Percentiles rank a stretch among this genome's conserved stretches.
These are phyloP conservation scores for Tetracladium marchalianum DNA, from an alignment of 495 filamentous ascomycete genomes.

Conservation along the genomic window DNA sequence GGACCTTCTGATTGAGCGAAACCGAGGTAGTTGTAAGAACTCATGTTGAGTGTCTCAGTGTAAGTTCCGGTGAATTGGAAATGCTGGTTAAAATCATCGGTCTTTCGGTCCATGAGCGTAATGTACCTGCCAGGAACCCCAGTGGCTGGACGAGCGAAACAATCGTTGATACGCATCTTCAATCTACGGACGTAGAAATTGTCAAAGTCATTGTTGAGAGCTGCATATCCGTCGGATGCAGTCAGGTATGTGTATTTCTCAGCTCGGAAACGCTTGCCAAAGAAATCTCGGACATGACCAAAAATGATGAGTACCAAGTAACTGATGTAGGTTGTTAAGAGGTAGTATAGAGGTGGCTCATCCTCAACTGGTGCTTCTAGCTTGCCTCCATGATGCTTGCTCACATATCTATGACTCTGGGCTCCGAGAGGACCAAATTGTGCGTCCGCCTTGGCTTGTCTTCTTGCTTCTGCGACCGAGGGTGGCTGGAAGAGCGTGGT, in stretches of 20 bases:
- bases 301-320: constrained; percentile 94
- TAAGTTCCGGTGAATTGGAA: constrained; percentile 82
- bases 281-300: constrained; percentile 93
- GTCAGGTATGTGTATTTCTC: constrained; percentile 77
- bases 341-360: constrained; percentile 92
- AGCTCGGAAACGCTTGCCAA: constrained; percentile 84
- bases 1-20: constrained; percentile 97
- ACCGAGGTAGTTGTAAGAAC: constrained; percentile 97
- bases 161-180: constrained; percentile 92
- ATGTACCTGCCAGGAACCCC: constrained; percentile 93
- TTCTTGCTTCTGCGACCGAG: constrained; percentile 71
- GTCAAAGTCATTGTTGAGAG: constrained; percentile 97
- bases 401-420: constrained; percentile 74
- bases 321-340: constrained; percentile 94
- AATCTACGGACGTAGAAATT: constrained; percentile 92
- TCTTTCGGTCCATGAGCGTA: constrained; percentile 78
- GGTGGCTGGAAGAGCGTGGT: constrained; percentile 88
- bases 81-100: constrained; percentile 77
- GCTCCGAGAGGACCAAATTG: constrained; percentile 85
- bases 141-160: constrained; percentile 83
- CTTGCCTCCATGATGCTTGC: constrained; percentile 65
- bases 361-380: constrained; percentile 83
- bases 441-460: constrained; percentile 68
- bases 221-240: constrained; percentile 78
- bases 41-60: constrained; percentile 96